phyloP scores from a whole-genome alignment of 2,329 filamentous ascomycete species.

The Cladosporium sp. region DNA sequence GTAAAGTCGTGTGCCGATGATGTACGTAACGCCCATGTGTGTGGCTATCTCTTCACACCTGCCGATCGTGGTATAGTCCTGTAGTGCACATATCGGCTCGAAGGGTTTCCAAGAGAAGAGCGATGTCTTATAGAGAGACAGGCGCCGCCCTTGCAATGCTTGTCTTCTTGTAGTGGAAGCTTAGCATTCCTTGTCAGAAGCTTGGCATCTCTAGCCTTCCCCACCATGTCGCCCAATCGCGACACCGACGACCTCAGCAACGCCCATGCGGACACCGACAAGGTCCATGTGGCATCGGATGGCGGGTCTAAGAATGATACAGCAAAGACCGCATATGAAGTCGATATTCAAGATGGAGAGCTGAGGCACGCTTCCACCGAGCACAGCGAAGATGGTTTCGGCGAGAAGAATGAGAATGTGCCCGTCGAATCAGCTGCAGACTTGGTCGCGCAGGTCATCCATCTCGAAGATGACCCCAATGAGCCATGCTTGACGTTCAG shows the following conservation, averaged over 20 bases:
- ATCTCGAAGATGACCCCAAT: conserved; percentile 36
- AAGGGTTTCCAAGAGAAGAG: neutral
- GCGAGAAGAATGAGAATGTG: conserved; percentile 7
- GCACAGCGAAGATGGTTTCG: neutral
- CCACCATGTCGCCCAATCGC: neutral
- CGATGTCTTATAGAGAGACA: neutral
- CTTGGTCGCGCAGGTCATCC: conserved; percentile 31
- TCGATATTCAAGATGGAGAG: neutral
- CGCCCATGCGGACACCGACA: neutral
- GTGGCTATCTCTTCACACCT: neutral
- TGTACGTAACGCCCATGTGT: neutral
- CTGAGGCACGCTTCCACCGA: neutral
- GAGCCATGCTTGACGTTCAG: conserved; percentile 38
- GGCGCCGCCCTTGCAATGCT: neutral
- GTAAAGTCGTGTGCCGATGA: neutral
- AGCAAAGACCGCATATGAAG: neutral
- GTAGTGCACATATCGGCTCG: neutral
- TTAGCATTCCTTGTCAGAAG: neutral
- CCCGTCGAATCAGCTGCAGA: conserved; percentile 27
- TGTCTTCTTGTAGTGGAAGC: neutral
- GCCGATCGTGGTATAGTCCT: neutral
- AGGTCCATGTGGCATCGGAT: neutral
- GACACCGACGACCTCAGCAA: neutral
- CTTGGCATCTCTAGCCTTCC: neutral
- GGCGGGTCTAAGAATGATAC: neutral